Conservation (phyloP, 305 asterid genomes). For the Ajuga reptans region DNA sequence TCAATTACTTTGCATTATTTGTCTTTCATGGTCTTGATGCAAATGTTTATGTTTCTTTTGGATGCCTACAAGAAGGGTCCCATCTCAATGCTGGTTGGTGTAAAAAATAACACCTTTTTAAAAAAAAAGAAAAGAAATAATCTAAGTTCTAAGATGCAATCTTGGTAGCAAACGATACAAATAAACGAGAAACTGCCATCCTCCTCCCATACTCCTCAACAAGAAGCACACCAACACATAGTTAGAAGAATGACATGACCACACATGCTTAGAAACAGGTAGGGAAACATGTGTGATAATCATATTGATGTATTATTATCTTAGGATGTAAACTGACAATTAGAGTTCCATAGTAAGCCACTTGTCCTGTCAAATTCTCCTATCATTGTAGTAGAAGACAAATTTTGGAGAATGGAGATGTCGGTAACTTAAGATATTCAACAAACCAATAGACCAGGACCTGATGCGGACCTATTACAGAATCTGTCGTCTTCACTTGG, state of each 20-base stretch:
- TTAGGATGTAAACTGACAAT: neutral
- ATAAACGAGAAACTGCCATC: neutral
- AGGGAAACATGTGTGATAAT: neutral
- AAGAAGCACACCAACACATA: neutral
- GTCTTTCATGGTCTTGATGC: constrained; percentile 10
- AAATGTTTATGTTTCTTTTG: constrained; percentile 1
- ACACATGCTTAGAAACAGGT: neutral
- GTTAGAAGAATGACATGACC: neutral
- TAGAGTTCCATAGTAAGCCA: neutral
- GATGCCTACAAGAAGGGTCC: neutral
- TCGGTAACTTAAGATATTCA: neutral
- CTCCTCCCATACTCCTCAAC: neutral
- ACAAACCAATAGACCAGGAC: neutral
- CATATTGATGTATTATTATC: neutral
- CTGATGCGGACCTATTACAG: neutral
- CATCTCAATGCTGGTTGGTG: constrained; percentile 10
- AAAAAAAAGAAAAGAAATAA: too few species aligned
- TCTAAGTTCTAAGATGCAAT: neutral
- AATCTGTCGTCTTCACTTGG: neutral
- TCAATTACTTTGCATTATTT: neutral
- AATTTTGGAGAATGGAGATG: neutral
- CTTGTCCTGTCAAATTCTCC: neutral
- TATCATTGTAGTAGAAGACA: neutral
- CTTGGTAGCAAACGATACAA: neutral
- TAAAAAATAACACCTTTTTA: neutral